Conservation (phyloP, 768 basidiomycete species). For the Baorangia bicolor region DNA sequence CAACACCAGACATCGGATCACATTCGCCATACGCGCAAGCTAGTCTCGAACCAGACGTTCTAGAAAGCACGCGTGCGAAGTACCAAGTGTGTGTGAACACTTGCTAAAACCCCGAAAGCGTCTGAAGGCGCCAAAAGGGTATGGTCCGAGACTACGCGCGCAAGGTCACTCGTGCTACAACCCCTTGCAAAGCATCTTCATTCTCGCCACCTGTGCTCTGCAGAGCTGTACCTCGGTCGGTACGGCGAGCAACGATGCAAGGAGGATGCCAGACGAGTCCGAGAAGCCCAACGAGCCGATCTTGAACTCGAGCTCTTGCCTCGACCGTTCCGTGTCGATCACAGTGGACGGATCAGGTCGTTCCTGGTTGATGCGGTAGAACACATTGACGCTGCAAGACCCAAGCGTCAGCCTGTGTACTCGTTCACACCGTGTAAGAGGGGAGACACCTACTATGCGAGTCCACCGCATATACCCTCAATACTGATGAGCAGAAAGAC, state of each 20-base stretch:
- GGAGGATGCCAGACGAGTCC: constrained; percentile 70
- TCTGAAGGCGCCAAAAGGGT: too few species aligned
- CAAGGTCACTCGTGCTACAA: constrained; percentile 35
- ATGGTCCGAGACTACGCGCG: neutral
- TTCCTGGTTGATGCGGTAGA: constrained; percentile 80
- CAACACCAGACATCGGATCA: neutral
- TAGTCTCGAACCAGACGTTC: neutral
- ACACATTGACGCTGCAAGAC: constrained; percentile 74
- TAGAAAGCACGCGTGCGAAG: neutral
- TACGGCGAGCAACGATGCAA: constrained; percentile 40
- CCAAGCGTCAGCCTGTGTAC: neutral
- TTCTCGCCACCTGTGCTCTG: constrained; percentile 64
- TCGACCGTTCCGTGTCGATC: constrained; percentile 55
- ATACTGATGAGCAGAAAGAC: constrained; percentile 79
- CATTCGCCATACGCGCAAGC: neutral
- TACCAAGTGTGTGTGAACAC: too few species aligned
- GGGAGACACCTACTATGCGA: constrained; percentile 68
- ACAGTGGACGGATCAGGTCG: constrained; percentile 45
- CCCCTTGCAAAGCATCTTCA: constrained; percentile 67
- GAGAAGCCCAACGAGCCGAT: constrained; percentile 89
- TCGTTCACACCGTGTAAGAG: neutral
- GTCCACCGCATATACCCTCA: constrained; percentile 91
- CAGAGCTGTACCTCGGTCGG: constrained; percentile 72
- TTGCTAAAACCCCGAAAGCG: neutral
- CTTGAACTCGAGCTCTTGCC: constrained; percentile 84